phyloP scores from a whole-genome alignment of 164 flowering plant species.

The Nymphaea thermarum region DNA sequence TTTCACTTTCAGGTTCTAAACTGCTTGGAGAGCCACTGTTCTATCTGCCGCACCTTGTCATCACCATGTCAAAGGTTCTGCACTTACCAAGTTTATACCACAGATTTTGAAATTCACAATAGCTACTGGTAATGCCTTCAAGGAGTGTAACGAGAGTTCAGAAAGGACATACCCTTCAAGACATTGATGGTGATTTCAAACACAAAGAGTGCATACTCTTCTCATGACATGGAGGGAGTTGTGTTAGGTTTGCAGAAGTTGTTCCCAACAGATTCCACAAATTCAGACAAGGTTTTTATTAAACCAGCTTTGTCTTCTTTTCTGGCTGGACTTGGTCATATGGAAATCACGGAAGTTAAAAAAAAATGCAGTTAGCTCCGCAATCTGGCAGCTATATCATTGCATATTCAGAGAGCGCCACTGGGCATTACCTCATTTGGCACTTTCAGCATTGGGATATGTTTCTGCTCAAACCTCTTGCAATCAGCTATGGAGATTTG shows the following conservation, averaged over 20 bases:
- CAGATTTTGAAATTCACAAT: constrained; percentile 34
- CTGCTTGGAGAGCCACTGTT: constrained; percentile 39
- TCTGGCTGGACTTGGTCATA: constrained; percentile 55
- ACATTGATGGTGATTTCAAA: constrained; percentile 46
- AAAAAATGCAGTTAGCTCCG: constrained; percentile 32
- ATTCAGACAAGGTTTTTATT: constrained; percentile 30
- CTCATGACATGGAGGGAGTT: constrained; percentile 46
- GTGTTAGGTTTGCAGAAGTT: constrained; percentile 57
- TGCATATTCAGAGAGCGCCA: constrained; percentile 64
- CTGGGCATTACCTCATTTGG: constrained; percentile 77
- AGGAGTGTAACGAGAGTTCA: constrained; percentile 16
- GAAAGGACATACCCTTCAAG: constrained; percentile 47
- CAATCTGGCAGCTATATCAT: constrained; percentile 68
- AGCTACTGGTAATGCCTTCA: constrained; percentile 28
- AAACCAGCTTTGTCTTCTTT: constrained; percentile 60
- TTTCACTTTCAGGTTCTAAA: constrained; percentile 16
- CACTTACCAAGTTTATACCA: constrained; percentile 27
- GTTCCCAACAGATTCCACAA: constrained; percentile 30
- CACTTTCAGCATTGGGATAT: constrained; percentile 63
- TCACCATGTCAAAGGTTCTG: constrained; percentile 32
- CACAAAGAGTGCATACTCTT: constrained; percentile 40
- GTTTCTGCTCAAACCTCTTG: constrained; percentile 75
- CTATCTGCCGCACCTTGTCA: constrained; percentile 45
- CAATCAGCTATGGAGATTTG: constrained; percentile 80
- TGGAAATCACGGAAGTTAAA: constrained; percentile 46